A percentile compares a stretch with the other conserved stretches of the same genome.
Conservation (phyloP, 2,329 filamentous ascomycete species). For the Alternaria brassicae region DNA sequence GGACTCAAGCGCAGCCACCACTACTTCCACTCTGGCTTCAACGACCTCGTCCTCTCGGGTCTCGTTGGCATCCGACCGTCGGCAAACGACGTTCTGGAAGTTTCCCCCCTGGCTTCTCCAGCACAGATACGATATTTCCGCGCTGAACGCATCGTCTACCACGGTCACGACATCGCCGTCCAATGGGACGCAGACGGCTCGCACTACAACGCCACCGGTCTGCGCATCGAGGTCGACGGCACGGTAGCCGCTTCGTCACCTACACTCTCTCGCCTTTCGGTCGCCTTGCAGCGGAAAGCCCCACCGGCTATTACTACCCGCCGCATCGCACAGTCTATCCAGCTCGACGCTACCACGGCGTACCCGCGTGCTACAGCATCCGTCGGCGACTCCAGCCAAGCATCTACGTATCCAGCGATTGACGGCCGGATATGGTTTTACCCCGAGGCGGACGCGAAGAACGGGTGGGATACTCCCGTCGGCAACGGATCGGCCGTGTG, state of each 20-base stretch:
- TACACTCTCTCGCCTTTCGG: constrained; percentile 34
- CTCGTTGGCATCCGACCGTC: constrained; percentile 54
- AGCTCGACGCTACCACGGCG: constrained; percentile 37
- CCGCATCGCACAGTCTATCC: constrained; percentile 49
- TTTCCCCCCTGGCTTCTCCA: constrained; percentile 50
- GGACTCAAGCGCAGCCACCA: constrained; percentile 54
- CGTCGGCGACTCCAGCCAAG: constrained; percentile 25
- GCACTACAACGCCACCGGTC: constrained; percentile 41
- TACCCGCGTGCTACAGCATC: constrained; percentile 47
- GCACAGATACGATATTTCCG: constrained; percentile 51
- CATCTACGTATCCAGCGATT: constrained; percentile 47
- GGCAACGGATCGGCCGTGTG: constrained; percentile 43
- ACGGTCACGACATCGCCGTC: constrained; percentile 52
- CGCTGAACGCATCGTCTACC: constrained; percentile 52
- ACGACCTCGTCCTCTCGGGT: constrained; percentile 53
- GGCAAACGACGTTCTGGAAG: constrained; percentile 49
- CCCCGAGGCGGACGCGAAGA: constrained; percentile 44
- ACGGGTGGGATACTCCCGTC: constrained; percentile 49
- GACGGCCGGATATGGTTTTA: constrained; percentile 54
- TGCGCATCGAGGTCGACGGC: constrained; percentile 49
- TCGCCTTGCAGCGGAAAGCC: constrained; percentile 24
- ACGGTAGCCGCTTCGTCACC: constrained; percentile 40
- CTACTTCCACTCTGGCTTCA: constrained; percentile 57
- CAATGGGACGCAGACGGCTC: constrained; percentile 52
- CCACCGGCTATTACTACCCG: constrained; percentile 42